Evolutionary conservation across 73 alveolate species (phyloP).

Genomic region (Paramecium bursaria): DNA sequence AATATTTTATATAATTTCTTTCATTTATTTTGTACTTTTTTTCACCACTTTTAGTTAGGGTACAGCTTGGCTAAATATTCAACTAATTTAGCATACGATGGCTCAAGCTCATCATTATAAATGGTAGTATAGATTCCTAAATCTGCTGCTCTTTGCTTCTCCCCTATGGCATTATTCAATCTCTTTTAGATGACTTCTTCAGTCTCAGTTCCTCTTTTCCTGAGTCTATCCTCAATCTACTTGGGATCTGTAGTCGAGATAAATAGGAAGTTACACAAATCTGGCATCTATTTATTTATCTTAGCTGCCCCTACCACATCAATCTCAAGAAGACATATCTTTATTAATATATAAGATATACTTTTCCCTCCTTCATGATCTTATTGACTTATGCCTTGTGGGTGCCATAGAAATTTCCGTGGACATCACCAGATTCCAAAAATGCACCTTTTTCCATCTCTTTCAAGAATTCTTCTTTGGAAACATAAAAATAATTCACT

Average conservation of each 20-base stretch:
- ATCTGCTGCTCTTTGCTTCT: conserved; percentile 53
- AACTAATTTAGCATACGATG: neutral
- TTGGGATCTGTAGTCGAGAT: conserved; percentile 76
- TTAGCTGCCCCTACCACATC: conserved; percentile 76
- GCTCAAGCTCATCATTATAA: conserved; percentile 65
- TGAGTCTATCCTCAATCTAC: conserved; percentile 75
- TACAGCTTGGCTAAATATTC: conserved; percentile 56
- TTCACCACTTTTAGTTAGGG: conserved; percentile 29
- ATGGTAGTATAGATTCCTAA: conserved; percentile 56
- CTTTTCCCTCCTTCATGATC: conserved; percentile 44
- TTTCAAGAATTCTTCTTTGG: conserved; percentile 75
- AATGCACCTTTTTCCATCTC: conserved; percentile 70
- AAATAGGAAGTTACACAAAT: conserved; percentile 67
- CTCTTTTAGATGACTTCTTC: conserved; percentile 70
- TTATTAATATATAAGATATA: too few relatives aligned
- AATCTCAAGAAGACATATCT: conserved; percentile 71
- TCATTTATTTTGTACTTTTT: too few relatives aligned
- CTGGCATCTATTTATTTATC: conserved; percentile 69
- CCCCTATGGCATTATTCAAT: conserved; percentile 67
- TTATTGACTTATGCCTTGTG: conserved; percentile 67
- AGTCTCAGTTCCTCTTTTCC: conserved; percentile 81
- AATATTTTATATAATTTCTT: too few relatives aligned
- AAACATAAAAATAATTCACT: conserved; percentile 77
- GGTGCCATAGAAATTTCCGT: conserved; percentile 74
- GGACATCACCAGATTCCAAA: conserved; percentile 74